phyloP scores from a whole-genome alignment of 2,329 filamentous ascomycete genomes.

The Penicillium sp. region DNA sequence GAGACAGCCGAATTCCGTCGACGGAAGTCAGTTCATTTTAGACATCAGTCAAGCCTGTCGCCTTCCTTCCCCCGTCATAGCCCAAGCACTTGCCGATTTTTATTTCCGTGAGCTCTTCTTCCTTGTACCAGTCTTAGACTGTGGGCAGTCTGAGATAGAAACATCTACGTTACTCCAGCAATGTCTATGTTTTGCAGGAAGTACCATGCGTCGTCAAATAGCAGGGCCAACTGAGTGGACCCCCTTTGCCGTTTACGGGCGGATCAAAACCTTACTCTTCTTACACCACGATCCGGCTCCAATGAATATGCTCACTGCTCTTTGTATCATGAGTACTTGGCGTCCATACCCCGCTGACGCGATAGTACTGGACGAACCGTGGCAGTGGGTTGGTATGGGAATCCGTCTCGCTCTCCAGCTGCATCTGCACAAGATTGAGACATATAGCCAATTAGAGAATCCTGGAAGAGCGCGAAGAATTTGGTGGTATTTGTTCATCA shows the following conservation, averaged over 20 bases:
- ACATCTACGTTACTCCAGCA: conserved; percentile 8
- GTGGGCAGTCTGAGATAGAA: neutral
- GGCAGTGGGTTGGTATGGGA: conserved; percentile 15
- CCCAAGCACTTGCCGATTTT: conserved; percentile 7
- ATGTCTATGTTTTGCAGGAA: conserved; percentile 11
- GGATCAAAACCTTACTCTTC: conserved; percentile 9
- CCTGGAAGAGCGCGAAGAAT: conserved; percentile 6
- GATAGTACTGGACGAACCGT: conserved; percentile 10
- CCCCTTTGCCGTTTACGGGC: conserved; percentile 6
- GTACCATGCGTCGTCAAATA: conserved; percentile 10
- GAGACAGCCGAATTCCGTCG: neutral
- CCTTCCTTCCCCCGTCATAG: neutral
- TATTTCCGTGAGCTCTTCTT: conserved; percentile 10
- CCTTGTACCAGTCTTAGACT: conserved; percentile 4
- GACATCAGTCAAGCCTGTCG: conserved; percentile 2
- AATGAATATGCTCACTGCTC: conserved; percentile 4
- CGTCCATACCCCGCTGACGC: conserved; percentile 5
- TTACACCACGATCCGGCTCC: conserved; percentile 6
- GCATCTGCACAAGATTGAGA: conserved; percentile 6
- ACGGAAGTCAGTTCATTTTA: neutral
- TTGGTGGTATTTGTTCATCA: conserved; percentile 15
- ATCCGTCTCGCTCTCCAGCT: conserved; percentile 11
- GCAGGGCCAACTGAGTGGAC: conserved; percentile 10
- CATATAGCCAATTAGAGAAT: conserved; percentile 2
- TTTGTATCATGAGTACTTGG: conserved; percentile 10